Evolutionary conservation across 1,284 basidiomycete genomes (phyloP).

Genomic region (Rhodotorula sp.): DNA sequence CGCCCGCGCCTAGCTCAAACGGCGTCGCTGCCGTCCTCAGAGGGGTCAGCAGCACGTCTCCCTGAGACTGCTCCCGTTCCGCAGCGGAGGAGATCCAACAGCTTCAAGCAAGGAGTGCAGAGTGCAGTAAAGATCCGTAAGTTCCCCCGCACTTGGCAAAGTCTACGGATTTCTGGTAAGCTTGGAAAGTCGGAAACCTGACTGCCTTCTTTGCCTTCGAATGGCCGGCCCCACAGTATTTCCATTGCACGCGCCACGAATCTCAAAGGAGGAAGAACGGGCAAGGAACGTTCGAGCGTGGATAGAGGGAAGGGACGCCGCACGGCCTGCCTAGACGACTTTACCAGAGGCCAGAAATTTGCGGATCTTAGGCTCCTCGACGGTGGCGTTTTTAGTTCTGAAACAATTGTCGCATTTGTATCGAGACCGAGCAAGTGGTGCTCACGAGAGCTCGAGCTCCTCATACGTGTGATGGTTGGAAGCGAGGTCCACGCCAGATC

Average conservation of each 20-base stretch:
- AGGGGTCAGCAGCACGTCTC: background rate
- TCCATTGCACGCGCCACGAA: slow-evolving; percentile 13
- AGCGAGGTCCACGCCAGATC: too few relatives aligned
- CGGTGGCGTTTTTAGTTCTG: too few relatives aligned
- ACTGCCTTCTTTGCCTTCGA: background rate
- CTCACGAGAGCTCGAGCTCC: too few relatives aligned
- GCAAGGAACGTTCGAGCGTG: background rate
- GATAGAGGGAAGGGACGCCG: background rate
- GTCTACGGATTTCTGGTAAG: background rate
- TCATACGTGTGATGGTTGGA: too few relatives aligned
- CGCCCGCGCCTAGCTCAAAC: background rate
- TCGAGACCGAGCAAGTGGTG: too few relatives aligned
- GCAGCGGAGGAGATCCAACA: slow-evolving; percentile 16
- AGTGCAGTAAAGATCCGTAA: slow-evolving; percentile 28
- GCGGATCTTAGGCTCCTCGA: too few relatives aligned
- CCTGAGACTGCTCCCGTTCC: background rate
- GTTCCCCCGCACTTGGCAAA: background rate
- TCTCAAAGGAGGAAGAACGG: background rate
- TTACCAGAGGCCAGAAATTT: too few relatives aligned
- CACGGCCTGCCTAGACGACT: too few relatives aligned
- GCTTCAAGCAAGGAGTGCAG: slow-evolving; percentile 22
- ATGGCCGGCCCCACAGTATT: slow-evolving; percentile 12
- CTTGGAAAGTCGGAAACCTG: background rate
- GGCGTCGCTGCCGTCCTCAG: background rate
- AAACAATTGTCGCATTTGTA: too few relatives aligned